Evolutionary conservation across 1,139 yeast genomes (phyloP).

Genomic region (Blastobotrys illinoisensis): DNA sequence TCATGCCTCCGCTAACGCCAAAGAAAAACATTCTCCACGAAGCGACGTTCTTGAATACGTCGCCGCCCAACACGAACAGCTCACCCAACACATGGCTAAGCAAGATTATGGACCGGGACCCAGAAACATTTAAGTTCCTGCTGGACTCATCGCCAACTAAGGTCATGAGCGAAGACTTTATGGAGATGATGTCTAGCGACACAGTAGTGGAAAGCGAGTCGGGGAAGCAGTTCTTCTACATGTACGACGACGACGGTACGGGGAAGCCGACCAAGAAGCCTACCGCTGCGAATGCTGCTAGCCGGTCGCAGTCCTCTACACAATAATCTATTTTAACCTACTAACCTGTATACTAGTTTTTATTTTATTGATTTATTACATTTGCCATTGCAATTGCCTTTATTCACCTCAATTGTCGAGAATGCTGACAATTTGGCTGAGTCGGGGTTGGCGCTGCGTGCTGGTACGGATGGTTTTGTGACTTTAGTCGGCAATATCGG

Average conservation of each 20-base stretch:
- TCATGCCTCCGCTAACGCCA: conserved; percentile 20
- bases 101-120: conserved; percentile 18
- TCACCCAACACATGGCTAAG: conserved; percentile 26
- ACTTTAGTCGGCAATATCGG: neutral
- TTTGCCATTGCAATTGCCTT: no score
- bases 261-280: neutral
- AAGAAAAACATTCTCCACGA: conserved; percentile 14
- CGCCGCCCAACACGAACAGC: conserved; percentile 1
- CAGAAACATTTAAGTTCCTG: conserved; percentile 26
- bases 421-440: no score
- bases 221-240: conserved; percentile 17
- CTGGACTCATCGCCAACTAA: conserved; percentile 30
- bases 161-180: conserved; percentile 9
- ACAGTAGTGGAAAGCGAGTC: conserved; percentile 11
- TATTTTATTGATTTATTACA: neutral
- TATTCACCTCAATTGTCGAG: no score
- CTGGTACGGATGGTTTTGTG: no score
- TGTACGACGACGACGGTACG: conserved; percentile 15
- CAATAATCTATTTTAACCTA: neutral
- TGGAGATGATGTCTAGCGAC: conserved; percentile 4
- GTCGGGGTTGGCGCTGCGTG: no score
- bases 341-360: neutral
- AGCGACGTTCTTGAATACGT: conserved; percentile 1
- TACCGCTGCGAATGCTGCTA: neutral
- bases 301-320: neutral